A percentile compares a stretch with the other conserved stretches of the same genome.
Evolutionary conservation across 768 basidiomycete species (phyloP).

Genomic region (Kwoniella pini): DNA sequence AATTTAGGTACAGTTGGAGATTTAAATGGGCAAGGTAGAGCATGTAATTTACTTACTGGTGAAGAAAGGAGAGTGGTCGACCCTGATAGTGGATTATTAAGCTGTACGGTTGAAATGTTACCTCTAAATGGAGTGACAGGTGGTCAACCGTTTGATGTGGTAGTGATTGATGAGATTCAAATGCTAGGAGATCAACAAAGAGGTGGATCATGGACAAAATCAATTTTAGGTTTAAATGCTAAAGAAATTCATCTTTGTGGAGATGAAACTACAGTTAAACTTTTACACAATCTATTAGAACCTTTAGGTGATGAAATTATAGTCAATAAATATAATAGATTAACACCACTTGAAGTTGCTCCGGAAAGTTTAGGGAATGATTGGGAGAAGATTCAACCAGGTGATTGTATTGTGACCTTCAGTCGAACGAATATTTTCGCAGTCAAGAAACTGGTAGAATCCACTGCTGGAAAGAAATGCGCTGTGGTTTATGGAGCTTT

Average conservation of each 20-base stretch:
- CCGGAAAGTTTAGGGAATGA: slow-evolving; percentile 66
- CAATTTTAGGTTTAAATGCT: slow-evolving; percentile 73
- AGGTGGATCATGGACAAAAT: slow-evolving; percentile 78
- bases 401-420: slow-evolving; percentile 92
- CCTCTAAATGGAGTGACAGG: slow-evolving; percentile 38
- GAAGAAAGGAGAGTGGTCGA: slow-evolving; percentile 79
- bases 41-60: slow-evolving; percentile 86
- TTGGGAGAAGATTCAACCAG: slow-evolving; percentile 65
- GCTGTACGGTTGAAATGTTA: slow-evolving; percentile 95
- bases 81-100: slow-evolving; percentile 62
- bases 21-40: slow-evolving; percentile 61
- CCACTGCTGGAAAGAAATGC: slow-evolving; percentile 70
- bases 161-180: slow-evolving; percentile 95
- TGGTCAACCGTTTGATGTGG: slow-evolving; percentile 64
- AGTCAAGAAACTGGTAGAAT: slow-evolving; percentile 72
- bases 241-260: slow-evolving; percentile 91
- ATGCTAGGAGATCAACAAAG: slow-evolving; percentile 80
- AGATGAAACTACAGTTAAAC: slow-evolving; percentile 83
- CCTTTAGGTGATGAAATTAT: slow-evolving; percentile 79
- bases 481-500: slow-evolving; percentile 90
- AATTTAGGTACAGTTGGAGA: slow-evolving; percentile 88
- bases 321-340: slow-evolving; percentile 78
- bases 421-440: slow-evolving; percentile 72
- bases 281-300: slow-evolving; percentile 66
- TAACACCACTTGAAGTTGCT: slow-evolving; percentile 78